Conservation (phyloP, 805 yeast genomes). For the Blastobotrys terrestris region DNA sequence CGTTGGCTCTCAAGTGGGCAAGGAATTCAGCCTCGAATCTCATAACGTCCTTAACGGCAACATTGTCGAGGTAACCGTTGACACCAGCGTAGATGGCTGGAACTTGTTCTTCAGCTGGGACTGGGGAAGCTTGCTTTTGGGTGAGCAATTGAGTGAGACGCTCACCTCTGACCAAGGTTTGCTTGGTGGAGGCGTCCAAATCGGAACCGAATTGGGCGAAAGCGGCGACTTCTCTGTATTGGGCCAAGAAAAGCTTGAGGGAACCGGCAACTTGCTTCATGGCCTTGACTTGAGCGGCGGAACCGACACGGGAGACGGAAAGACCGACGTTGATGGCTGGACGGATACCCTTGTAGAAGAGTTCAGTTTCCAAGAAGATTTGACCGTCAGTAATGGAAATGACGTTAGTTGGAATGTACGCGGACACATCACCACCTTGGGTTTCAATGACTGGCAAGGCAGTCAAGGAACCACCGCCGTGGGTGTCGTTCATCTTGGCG, state of each 20-base stretch:
- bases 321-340: slow-evolving; percentile 99
- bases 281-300: slow-evolving; percentile 99
- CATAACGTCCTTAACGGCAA: slow-evolving; percentile 79
- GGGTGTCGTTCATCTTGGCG: slow-evolving; percentile 86
- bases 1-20: slow-evolving; percentile 87
- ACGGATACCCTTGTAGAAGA: slow-evolving; percentile 99
- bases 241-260: slow-evolving; percentile 99
- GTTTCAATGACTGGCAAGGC: slow-evolving; percentile 96
- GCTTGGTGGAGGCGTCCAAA: slow-evolving; percentile 99
- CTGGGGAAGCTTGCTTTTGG: slow-evolving; percentile 95
- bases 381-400: slow-evolving; percentile 97
- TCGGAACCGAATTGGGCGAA: slow-evolving; percentile 99
- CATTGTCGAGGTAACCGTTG: slow-evolving; percentile 92
- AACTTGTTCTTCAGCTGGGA: slow-evolving; percentile 98
- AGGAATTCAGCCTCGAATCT: slow-evolving; percentile 91
- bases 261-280: slow-evolving; percentile 99
- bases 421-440: slow-evolving; percentile 99
- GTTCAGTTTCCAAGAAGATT: slow-evolving; percentile 98
- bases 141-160: slow-evolving; percentile 98
- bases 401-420: slow-evolving; percentile 96
- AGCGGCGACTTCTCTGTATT: slow-evolving; percentile 99
- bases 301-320: slow-evolving; percentile 99
- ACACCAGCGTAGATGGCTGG: slow-evolving; percentile 99
- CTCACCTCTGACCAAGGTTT: slow-evolving; percentile 99
- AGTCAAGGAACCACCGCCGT: slow-evolving; percentile 92